phyloP scores from a whole-genome alignment of 352 stramenopile genomes.

The Pythium guiyangense region DNA sequence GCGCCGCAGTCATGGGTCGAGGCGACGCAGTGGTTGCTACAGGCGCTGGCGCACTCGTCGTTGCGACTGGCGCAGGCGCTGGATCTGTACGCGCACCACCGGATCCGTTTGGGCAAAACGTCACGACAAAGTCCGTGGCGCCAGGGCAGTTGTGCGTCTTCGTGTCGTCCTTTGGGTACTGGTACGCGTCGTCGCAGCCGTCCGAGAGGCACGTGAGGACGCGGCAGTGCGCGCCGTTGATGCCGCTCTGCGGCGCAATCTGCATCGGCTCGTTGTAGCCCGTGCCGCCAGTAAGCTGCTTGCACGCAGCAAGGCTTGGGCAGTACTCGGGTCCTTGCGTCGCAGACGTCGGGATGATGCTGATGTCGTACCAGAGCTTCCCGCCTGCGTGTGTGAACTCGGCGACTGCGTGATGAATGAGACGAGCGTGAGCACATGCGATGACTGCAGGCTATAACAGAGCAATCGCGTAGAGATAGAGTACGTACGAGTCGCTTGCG shows the following conservation, averaged over 20 bases:
- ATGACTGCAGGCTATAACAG: neutral
- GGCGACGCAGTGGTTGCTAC: slow-evolving; percentile 4
- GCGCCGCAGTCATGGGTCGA: slow-evolving; percentile 6
- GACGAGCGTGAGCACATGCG: neutral
- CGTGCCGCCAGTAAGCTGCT: slow-evolving; percentile 26
- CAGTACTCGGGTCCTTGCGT: slow-evolving; percentile 28
- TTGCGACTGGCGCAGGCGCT: too few species aligned
- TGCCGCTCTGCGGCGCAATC: slow-evolving; percentile 29
- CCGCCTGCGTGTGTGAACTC: slow-evolving; percentile 33
- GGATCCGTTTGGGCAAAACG: slow-evolving; percentile 30
- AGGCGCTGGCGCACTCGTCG: slow-evolving; percentile 7
- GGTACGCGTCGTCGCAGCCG: slow-evolving; percentile 55
- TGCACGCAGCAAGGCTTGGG: slow-evolving; percentile 31
- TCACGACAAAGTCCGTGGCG: slow-evolving; percentile 24
- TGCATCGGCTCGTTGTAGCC: slow-evolving; percentile 51
- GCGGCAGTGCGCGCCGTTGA: slow-evolving; percentile 27
- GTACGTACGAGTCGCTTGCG: slow-evolving; percentile 18
- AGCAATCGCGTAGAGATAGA: too few species aligned
- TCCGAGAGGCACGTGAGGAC: slow-evolving; percentile 29
- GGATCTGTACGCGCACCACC: neutral
- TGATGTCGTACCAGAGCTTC: slow-evolving; percentile 48
- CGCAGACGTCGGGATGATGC: slow-evolving; percentile 37
- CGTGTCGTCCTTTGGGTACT: slow-evolving; percentile 41
- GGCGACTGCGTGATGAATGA: slow-evolving; percentile 18
- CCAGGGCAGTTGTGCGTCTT: slow-evolving; percentile 40